Evolutionary conservation across 345 rosid genomes (phyloP).

Genomic region (Boechera retrofracta): DNA sequence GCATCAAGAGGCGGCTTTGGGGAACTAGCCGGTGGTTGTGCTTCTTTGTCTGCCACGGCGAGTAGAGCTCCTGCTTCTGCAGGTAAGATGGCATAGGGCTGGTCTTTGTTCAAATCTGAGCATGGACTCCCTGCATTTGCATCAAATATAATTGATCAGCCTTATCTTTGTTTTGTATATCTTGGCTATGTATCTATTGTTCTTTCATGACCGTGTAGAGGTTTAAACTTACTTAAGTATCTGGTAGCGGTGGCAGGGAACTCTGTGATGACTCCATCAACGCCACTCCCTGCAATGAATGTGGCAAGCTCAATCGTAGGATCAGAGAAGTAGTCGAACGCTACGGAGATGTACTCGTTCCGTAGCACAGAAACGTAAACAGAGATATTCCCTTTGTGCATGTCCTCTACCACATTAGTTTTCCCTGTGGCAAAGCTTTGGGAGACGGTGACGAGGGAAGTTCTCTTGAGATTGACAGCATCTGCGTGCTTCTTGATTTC

Average conservation of each 20-base stretch:
- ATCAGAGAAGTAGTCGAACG: constrained; percentile 80
- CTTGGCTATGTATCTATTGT: background rate
- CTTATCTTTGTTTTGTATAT: background rate
- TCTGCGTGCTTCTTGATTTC: constrained; percentile 78
- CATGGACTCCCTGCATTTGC: constrained; percentile 68
- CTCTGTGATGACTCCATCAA: constrained; percentile 75
- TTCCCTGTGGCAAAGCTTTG: constrained; percentile 48
- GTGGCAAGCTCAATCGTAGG: constrained; percentile 73
- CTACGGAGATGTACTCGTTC: constrained; percentile 64
- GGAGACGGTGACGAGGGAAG: constrained; percentile 46
- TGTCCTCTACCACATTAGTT: constrained; percentile 56
- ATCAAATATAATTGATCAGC: constrained; percentile 41
- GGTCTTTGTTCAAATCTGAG: constrained; percentile 44
- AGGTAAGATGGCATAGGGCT: constrained; percentile 54
- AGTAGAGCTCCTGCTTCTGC: constrained; percentile 55
- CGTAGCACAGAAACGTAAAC: constrained; percentile 64
- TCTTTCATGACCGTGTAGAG: constrained; percentile 6
- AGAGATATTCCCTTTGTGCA: constrained; percentile 69
- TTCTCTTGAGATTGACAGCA: constrained; percentile 56
- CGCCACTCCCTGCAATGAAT: constrained; percentile 50
- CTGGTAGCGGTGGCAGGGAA: constrained; percentile 78
- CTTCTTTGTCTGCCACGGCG: constrained; percentile 24
- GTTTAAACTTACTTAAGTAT: constrained; percentile 64
- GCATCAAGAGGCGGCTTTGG: constrained; percentile 57
- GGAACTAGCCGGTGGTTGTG: constrained; percentile 47